Evolutionary conservation across 768 basidiomycete genomes (phyloP).

Genomic region (Ephemerocybe angulata): DNA sequence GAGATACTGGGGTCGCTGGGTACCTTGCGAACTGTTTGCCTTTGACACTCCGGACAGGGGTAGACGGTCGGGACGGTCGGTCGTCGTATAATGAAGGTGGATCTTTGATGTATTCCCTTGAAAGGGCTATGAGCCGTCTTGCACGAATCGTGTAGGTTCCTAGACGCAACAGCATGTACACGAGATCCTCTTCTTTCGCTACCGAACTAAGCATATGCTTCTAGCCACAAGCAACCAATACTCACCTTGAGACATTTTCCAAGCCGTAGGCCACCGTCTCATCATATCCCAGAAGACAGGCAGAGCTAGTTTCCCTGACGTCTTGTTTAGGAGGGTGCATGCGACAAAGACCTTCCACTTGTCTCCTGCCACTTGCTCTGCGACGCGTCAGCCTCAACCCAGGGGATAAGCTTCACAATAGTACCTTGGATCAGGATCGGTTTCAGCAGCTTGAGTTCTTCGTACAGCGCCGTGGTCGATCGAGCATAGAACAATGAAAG

Average conservation of each 20-base stretch:
- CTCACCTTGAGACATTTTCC: constrained; percentile 51
- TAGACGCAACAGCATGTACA: constrained; percentile 45
- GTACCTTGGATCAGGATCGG: constrained; percentile 41
- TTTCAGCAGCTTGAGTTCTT: constrained; percentile 25
- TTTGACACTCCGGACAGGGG: constrained; percentile 9
- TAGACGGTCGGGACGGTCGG: constrained; percentile 27
- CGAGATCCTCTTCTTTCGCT: constrained; percentile 46
- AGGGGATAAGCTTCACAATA: not conserved
- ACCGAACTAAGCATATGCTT: not conserved
- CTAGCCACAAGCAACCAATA: not conserved
- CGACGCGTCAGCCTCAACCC: not conserved
- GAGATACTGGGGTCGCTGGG: constrained; percentile 47
- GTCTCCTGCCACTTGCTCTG: constrained; percentile 49
- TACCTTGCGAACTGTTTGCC: constrained; percentile 30
- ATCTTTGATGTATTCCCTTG: constrained; percentile 45
- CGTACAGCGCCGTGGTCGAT: constrained; percentile 19
- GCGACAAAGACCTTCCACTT: constrained; percentile 72
- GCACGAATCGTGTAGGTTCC: constrained; percentile 60
- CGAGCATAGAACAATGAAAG: constrained; percentile 26
- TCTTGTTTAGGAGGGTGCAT: constrained; percentile 67
- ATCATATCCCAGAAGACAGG: constrained; percentile 63
- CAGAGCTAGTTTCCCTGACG: constrained; percentile 57
- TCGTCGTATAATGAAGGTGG: constrained; percentile 33
- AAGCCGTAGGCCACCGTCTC: constrained; percentile 54
- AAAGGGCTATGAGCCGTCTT: constrained; percentile 52